Percentiles rank a stretch among this genome's conserved stretches.
Evolutionary conservation across 495 filamentous ascomycete genomes (phyloP).

Genomic region (Pseudoneurospora amorphoporcata): DNA sequence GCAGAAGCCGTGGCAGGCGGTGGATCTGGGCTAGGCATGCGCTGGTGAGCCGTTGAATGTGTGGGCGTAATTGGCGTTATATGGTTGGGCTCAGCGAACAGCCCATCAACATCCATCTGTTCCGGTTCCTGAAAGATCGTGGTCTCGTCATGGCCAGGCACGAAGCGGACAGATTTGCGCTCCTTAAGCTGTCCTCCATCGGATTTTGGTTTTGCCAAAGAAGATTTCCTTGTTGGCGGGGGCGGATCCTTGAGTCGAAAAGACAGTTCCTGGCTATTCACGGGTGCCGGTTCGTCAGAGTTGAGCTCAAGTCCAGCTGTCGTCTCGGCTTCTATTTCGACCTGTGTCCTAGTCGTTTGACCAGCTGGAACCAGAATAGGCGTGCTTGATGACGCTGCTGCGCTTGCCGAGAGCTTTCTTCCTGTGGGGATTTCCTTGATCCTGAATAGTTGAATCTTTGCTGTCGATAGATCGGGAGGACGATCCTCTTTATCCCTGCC

Average conservation of each 20-base stretch:
- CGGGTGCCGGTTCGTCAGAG: not conserved
- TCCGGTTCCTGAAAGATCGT: constrained; percentile 13
- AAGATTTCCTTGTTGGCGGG: not conserved
- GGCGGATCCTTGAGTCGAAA: not conserved
- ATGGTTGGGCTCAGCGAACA: not conserved
- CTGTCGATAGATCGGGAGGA: constrained; percentile 9
- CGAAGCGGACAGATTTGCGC: constrained; percentile 33
- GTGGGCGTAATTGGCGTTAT: not conserved
- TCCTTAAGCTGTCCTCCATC: constrained; percentile 9
- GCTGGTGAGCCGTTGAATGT: not conserved
- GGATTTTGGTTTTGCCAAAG: not conserved
- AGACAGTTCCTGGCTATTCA: not conserved
- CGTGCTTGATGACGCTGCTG: not conserved
- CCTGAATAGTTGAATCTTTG: constrained; percentile 3
- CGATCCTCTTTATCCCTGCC: constrained; percentile 20
- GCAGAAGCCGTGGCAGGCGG: constrained; percentile 7
- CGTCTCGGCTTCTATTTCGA: not conserved
- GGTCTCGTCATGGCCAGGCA: constrained; percentile 14
- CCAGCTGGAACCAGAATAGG: not conserved
- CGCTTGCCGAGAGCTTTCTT: not conserved
- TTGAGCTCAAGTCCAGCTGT: not conserved
- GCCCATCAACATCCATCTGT: constrained; percentile 13
- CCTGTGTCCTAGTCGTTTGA: not conserved
- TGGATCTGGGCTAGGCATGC: constrained; percentile 9
- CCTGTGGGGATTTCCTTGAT: constrained; percentile 1